Conservation (phyloP, 257 asterid species). For the Galeopsis tetrahit region DNA sequence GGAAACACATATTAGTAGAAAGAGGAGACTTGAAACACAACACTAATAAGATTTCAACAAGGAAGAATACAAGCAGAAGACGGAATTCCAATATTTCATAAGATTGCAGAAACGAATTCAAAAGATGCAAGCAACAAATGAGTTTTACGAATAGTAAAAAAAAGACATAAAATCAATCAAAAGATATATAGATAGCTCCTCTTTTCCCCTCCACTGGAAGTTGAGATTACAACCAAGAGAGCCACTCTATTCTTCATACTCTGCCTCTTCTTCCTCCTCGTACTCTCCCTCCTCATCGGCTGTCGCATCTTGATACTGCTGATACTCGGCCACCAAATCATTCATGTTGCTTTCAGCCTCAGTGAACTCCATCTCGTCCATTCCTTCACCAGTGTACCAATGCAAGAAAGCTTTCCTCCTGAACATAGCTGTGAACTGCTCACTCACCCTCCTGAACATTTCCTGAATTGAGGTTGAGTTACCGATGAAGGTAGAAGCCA, state of each 20-base stretch:
- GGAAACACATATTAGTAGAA: not conserved
- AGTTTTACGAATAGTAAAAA: slow-evolving; percentile 16
- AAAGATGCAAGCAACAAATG: slow-evolving; percentile 16
- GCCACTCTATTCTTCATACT: slow-evolving; percentile 33
- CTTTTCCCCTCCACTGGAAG: slow-evolving; percentile 34
- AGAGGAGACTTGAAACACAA: not conserved
- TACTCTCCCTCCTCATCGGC: slow-evolving; percentile 46
- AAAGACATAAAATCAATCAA: not conserved
- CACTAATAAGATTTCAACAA: not conserved
- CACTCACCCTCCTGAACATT: slow-evolving; percentile 45
- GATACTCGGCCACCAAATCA: slow-evolving; percentile 41
- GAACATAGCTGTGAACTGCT: slow-evolving; percentile 45
- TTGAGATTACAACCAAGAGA: slow-evolving; percentile 38
- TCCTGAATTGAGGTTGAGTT: slow-evolving; percentile 44
- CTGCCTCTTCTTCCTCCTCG: slow-evolving; percentile 41
- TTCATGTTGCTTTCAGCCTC: slow-evolving; percentile 47
- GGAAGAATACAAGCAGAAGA: not conserved
- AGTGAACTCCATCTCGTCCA: slow-evolving; percentile 41
- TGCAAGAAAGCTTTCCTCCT: slow-evolving; percentile 46
- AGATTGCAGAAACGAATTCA: slow-evolving; percentile 15
- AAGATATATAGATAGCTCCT: not conserved
- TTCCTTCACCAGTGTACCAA: slow-evolving; percentile 40
- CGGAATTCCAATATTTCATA: not conserved
- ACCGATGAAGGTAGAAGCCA: slow-evolving; percentile 40
- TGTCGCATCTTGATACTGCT: slow-evolving; percentile 44